A percentile compares a stretch with the other conserved stretches of the same genome.
Conservation (phyloP, 306 rosid genomes). For the Citrullus mucosospermus region DNA sequence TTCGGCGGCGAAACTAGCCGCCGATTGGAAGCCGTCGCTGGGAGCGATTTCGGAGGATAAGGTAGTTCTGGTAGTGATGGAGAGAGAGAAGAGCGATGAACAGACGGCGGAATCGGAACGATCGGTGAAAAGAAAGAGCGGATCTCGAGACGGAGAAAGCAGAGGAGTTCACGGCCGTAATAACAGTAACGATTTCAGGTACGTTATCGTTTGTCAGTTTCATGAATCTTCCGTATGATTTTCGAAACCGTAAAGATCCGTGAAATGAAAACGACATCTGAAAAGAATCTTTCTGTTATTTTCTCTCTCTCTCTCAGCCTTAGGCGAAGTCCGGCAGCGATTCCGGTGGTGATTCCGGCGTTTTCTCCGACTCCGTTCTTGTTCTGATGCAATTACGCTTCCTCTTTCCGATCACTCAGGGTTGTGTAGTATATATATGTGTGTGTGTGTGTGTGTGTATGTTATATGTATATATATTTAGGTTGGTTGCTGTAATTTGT, state of each 20-base stretch:
- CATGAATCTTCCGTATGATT: neutral
- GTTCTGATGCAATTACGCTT: neutral
- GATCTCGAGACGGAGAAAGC: neutral
- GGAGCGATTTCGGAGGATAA: conserved; percentile 11
- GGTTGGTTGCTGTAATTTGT: neutral
- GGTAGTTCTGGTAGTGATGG: conserved; percentile 6
- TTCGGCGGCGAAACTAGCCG: neutral
- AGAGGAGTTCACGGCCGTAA: neutral
- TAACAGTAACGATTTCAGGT: neutral
- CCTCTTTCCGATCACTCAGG: neutral
- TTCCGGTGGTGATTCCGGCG: conserved; percentile 9
- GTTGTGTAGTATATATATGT: neutral
- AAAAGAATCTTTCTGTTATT: neutral
- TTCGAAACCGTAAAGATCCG: neutral
- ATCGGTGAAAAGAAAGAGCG: neutral
- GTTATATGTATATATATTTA: neutral
- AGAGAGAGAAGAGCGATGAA: neutral
- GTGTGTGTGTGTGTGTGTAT: neutral
- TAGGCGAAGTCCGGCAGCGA: neutral
- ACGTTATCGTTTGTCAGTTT: neutral
- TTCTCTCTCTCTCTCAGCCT: neutral
- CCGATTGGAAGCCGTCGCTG: conserved; percentile 10
- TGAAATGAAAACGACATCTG: neutral
- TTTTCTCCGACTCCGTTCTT: conserved; percentile 13
- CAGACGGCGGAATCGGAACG: neutral